Conservation (phyloP, 139 green algal genomes). For the Auxenochlorella pyrenoidosa region DNA sequence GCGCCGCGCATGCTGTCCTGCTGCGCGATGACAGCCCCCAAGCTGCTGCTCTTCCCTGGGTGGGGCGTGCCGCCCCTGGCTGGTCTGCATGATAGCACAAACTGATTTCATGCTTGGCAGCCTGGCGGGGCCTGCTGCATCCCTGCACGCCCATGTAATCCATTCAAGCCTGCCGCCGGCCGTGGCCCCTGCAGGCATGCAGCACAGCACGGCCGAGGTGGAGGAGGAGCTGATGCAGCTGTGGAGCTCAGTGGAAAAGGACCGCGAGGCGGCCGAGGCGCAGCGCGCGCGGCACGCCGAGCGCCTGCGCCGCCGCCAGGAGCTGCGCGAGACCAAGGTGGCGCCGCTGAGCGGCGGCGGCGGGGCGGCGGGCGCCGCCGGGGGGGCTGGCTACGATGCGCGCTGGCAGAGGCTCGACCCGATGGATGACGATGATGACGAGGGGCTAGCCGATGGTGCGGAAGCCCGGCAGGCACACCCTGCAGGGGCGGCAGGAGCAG, state of each 20-base stretch:
- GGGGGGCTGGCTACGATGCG: not conserved
- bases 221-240: constrained; percentile 88
- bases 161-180: not conserved
- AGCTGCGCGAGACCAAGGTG: constrained; percentile 5
- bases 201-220: constrained; percentile 61
- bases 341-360: not conserved
- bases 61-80: too few relatives aligned
- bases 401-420: constrained; percentile 28
- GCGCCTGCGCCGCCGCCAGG: not conserved
- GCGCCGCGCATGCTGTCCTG: not conserved
- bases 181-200: constrained; percentile 27
- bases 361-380: not conserved
- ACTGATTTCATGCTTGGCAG: too few relatives aligned
- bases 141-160: too few relatives aligned
- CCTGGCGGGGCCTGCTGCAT: too few relatives aligned
- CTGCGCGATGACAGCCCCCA: too few relatives aligned
- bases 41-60: too few relatives aligned
- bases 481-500: not conserved
- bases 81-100: too few relatives aligned
- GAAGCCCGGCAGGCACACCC: not conserved
- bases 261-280: constrained; percentile 52
- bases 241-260: constrained; percentile 83
- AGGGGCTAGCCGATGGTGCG: not conserved
- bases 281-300: not conserved
- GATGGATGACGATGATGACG: not conserved